Percentiles rank a stretch among this genome's conserved stretches.
These are phyloP conservation scores for Gossypioides kirkii DNA, from an alignment of 345 rosid genomes.

Conservation along the genomic window DNA sequence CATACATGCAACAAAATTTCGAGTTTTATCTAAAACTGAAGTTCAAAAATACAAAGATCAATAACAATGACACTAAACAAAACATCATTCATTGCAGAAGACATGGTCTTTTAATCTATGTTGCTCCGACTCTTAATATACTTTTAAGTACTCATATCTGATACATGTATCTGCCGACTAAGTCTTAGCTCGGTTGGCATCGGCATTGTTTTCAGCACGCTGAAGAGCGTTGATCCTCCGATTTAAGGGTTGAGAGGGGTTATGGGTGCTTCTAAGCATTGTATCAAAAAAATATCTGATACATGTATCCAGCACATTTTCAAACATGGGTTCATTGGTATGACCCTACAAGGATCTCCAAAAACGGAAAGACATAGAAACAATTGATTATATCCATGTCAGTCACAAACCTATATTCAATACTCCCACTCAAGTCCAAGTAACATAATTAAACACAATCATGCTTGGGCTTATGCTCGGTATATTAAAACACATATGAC, in stretches of 20 bases:
- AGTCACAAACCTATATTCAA: not conserved
- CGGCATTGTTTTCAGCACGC: no score
- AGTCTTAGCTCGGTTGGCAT: no score
- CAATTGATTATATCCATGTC: not conserved
- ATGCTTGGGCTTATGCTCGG: no score
- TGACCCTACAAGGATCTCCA: not conserved
- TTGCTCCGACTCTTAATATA: not conserved
- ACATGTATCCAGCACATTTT: not conserved
- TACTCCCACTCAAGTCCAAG: not conserved
- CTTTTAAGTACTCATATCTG: not conserved
- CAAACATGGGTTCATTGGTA: not conserved
- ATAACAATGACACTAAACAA: not conserved
- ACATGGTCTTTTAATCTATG: not conserved
- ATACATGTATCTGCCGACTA: not conserved
- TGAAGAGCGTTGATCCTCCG: no score
- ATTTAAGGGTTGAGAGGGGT: no score
- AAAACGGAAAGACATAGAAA: not conserved
- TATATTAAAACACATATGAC: not conserved
- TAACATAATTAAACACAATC: not conserved
- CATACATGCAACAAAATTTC: not conserved
- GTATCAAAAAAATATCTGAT: not conserved
- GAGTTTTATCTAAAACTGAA: not conserved
- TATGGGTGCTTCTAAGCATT: no score
- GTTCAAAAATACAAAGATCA: not conserved
- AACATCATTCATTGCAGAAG: constrained; percentile 1